Evolutionary conservation across 1,139 yeast genomes (phyloP), one percentile per base, ranked within the genome.

Genomic region (Chernovozyma aurita): DNA sequence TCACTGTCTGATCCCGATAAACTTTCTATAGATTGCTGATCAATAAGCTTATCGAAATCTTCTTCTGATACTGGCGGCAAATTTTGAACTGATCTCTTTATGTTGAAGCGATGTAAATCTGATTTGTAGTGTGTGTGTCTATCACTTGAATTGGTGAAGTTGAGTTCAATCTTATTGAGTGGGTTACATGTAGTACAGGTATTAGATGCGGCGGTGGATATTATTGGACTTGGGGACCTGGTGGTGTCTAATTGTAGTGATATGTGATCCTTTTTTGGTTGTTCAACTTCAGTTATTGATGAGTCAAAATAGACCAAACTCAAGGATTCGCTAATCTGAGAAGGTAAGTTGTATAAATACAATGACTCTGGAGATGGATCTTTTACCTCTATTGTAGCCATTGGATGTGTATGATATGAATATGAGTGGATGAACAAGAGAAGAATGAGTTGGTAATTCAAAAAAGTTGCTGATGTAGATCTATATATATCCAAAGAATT

Each of bases 21-120:
- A 53, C 84, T 76, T 38, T 73, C 82, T 17, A 69, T 55, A 15
- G 76, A 73, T 36, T 71, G 62, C 26, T 65, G 66, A 33, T 76
- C 82, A 34, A 80, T 52, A 32, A 78, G 45, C 11, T 61, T 59
- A 24, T 80, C 85, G 47, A 83, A 85, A 49, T 81, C 79, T 2
- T 62, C 71, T 46, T 78, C 85, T 3, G 70, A 59, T 21, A 84
- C 55, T 1, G 77, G 65, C 1, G 66, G 57, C 34, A 74, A 61
- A 2, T 73, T 71, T 28, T 63, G 61, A 31, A 74, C 49, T 18
- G 63, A 57, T 43, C 92, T 63, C 52, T 78, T 80, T 38, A 78
- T 49, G 51, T 85, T 85, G 50, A 70, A 72, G 32, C 78, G 65
- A 48, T 82, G 82, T 26, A 71, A 66, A 48, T 82, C 87, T 0